Conservation (phyloP, 2,329 filamentous ascomycete genomes). For the Pyrenochaeta sp. region DNA sequence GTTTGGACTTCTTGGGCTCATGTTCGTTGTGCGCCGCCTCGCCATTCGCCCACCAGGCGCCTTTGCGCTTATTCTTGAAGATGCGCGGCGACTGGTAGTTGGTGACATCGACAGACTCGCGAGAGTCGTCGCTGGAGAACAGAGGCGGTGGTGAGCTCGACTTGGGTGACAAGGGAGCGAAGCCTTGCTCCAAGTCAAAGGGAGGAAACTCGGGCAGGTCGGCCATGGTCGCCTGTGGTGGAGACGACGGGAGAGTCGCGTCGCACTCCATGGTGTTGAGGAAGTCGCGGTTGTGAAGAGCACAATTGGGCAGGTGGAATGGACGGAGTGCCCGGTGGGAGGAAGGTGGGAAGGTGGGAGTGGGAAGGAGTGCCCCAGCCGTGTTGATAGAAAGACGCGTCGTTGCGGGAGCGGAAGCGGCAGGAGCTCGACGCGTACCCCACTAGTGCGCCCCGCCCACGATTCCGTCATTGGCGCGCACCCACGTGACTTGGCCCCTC, state of each 20-base stretch:
- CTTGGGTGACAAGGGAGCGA: constrained; percentile 31
- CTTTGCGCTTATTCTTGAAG: constrained; percentile 42
- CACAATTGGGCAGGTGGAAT: too few relatives aligned
- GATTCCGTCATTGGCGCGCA: constrained; percentile 26
- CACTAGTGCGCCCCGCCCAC: constrained; percentile 17
- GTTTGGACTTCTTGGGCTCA: constrained; percentile 35
- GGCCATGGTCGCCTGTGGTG: constrained; percentile 28
- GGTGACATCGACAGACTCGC: constrained; percentile 34
- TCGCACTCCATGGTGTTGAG: constrained; percentile 35
- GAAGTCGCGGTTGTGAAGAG: too few relatives aligned
- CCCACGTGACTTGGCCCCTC: constrained; percentile 23
- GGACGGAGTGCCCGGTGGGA: too few relatives aligned
- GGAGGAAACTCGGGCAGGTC: constrained; percentile 34
- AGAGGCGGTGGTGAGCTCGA: constrained; percentile 42
- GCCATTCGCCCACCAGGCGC: constrained; percentile 39
- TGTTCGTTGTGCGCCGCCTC: constrained; percentile 20
- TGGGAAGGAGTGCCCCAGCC: too few relatives aligned
- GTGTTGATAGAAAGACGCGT: not conserved
- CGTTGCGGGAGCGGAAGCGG: too few relatives aligned
- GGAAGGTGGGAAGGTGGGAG: too few relatives aligned
- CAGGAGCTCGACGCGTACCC: constrained; percentile 20
- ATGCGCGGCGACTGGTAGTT: constrained; percentile 44
- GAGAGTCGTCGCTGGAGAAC: constrained; percentile 44
- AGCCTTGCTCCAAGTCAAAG: constrained; percentile 24
- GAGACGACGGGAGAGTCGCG: constrained; percentile 29